Percentiles rank a stretch among this genome's conserved stretches.
These are phyloP conservation scores for Globisporangium megalacanthum DNA, from an alignment of 352 stramenopile genomes.

Conservation along the genomic window DNA sequence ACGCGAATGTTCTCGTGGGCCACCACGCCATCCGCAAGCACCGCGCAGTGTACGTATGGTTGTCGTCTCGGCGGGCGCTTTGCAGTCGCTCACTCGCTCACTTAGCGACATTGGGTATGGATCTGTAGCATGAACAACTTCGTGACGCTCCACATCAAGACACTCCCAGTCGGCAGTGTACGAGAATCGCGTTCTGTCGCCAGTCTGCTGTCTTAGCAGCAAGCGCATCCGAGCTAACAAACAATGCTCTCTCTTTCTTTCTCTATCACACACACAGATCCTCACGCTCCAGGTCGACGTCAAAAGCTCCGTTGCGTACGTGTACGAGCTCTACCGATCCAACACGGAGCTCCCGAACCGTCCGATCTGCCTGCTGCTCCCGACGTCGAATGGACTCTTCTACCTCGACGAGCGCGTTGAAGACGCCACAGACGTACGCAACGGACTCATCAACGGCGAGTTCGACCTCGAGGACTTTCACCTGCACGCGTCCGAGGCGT, in stretches of 20 bases:
- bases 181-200: not conserved
- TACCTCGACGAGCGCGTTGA: slow-evolving; percentile 62
- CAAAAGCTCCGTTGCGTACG: slow-evolving; percentile 42
- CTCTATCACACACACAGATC: slow-evolving; percentile 20
- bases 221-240: not conserved
- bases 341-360: slow-evolving; percentile 52
- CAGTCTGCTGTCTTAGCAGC: not conserved
- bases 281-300: slow-evolving; percentile 57
- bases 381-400: slow-evolving; percentile 59
- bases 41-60: slow-evolving; percentile 40
- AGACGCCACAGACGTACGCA: slow-evolving; percentile 49
- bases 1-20: slow-evolving; percentile 44
- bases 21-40: slow-evolving; percentile 48
- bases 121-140: slow-evolving; percentile 39
- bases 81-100: not conserved
- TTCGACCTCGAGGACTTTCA: slow-evolving; percentile 71
- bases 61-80: not conserved
- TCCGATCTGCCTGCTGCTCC: slow-evolving; percentile 58
- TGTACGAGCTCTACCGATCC: slow-evolving; percentile 77
- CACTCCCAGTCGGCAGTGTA: slow-evolving; percentile 71
- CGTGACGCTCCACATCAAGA: slow-evolving; percentile 67
- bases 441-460: slow-evolving; percentile 60
- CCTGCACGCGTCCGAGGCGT: slow-evolving; percentile 18
- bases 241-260: not conserved
- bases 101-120: not conserved